Evolutionary conservation across 2,329 filamentous ascomycete species (phyloP), one percentile per base, ranked within the genome.

Genomic region (Rhynchosporium agropyri): DNA sequence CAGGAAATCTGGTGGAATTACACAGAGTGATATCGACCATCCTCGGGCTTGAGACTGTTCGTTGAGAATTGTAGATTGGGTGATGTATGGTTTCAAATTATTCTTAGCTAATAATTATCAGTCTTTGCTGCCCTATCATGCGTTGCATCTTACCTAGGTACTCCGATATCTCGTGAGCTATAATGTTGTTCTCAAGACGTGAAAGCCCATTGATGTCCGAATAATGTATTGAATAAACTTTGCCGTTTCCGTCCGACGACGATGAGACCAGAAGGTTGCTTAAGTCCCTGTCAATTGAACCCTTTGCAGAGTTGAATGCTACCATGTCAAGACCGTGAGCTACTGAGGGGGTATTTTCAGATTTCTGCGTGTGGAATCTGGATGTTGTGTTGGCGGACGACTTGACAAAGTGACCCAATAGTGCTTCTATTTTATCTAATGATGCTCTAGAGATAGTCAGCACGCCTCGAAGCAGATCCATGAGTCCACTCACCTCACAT

Each of bases 121-220:
- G 51, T 26, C 20, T 12, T 12, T 26, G 42, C 42, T 33, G 28
- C 6, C 13, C 10, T 15, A n/a, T 8, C 13, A 33, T 9, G 28
- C 28, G 6, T 3, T n/a, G 42, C 40, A 31, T 54, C 67, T 56
- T 61, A 70, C 69, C 58, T 38, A 68, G 53, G 63, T 60, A 70
- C 36, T 68, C 65, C 1, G 69, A 70, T 38, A 72, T 65, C 43
- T 68, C 69, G 59, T 72, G 70, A 45, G 66, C 66, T 3, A 72
- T 59, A 57, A 72, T 69, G 29, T 68, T 69, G 29, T 64, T 68
- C 51, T 72, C 70, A 1, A 72, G 60, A 13, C 63, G 62, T n/a
- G 70, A 70, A 7, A 72, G 61, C 12, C 70, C 70, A 60, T 72
- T 72, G 38, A 69, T 62, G 58, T 71, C 68, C 2, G 69, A 63